These are phyloP conservation scores for Aurinia saxatilis DNA, from an alignment of 345 rosid genomes.

Conservation along the genomic window DNA sequence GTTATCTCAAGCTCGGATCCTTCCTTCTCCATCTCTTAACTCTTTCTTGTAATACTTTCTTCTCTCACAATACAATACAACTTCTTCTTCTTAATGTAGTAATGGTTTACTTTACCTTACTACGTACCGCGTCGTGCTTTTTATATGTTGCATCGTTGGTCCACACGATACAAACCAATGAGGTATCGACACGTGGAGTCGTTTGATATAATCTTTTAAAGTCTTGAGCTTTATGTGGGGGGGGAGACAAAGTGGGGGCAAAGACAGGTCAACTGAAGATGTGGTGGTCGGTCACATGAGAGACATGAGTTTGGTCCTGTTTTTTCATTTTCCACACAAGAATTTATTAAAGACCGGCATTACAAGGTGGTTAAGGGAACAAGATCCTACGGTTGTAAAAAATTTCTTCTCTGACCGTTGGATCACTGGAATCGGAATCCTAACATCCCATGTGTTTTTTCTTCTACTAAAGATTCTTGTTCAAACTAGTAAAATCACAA, in stretches of 20 bases:
- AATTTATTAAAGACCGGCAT: slow-evolving; percentile 29
- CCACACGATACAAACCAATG: slow-evolving; percentile 6
- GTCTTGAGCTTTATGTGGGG: slow-evolving; percentile 16
- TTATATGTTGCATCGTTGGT: slow-evolving; percentile 27
- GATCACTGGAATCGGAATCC: slow-evolving; percentile 16
- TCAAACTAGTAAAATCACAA: slow-evolving; percentile 27
- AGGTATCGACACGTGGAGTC: slow-evolving; percentile 14
- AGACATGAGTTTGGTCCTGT: slow-evolving; percentile 27
- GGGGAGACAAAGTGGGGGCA: slow-evolving; percentile 32
- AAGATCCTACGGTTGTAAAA: slow-evolving; percentile 27
- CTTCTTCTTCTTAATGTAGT: slow-evolving; percentile 26
- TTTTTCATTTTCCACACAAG: neutral
- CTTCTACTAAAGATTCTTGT: slow-evolving; percentile 16
- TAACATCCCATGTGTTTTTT: slow-evolving; percentile 28
- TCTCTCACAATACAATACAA: slow-evolving; percentile 31
- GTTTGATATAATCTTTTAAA: slow-evolving; percentile 15
- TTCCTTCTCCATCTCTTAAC: slow-evolving; percentile 18
- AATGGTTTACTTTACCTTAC: neutral
- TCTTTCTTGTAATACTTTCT: neutral
- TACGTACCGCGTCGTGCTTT: slow-evolving; percentile 25
- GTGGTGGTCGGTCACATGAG: slow-evolving; percentile 38
- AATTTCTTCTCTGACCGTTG: slow-evolving; percentile 19
- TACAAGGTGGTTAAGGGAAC: slow-evolving; percentile 34
- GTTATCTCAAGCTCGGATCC: slow-evolving; percentile 70
- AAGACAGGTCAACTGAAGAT: slow-evolving; percentile 32